Conservation (phyloP, 805 yeast genomes). For the Lipomyces starkeyi region DNA sequence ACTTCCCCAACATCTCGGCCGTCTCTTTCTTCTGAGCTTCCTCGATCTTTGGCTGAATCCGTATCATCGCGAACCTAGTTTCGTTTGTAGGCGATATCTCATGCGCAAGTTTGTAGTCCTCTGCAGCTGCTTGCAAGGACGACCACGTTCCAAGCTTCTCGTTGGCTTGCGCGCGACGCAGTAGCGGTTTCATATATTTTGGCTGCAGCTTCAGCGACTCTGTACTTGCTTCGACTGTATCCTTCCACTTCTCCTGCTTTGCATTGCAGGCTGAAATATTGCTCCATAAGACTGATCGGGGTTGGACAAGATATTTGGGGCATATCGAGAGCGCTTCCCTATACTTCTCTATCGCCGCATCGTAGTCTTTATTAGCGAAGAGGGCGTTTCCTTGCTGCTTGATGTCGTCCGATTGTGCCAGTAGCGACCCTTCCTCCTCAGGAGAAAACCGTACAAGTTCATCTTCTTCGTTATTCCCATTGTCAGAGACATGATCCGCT, state of each 20-base stretch:
- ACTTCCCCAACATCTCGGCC: conserved; percentile 43
- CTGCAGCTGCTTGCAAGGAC: conserved; percentile 41
- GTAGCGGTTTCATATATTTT: conserved; percentile 69
- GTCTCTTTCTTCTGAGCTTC: conserved; percentile 43
- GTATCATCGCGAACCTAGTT: conserved; percentile 10
- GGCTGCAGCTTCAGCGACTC: conserved; percentile 65
- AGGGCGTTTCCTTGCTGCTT: conserved; percentile 48
- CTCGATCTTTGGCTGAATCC: conserved; percentile 37
- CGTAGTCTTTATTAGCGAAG: conserved; percentile 33
- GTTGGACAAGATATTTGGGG: conserved; percentile 22
- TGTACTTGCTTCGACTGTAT: conserved; percentile 68
- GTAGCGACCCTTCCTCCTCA: conserved; percentile 37
- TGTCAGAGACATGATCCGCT: background rate
- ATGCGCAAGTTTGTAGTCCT: conserved; percentile 38
- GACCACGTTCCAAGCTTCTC: conserved; percentile 45
- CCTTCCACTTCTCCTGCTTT: conserved; percentile 38
- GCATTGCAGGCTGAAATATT: conserved; percentile 43
- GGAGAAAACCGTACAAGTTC: conserved; percentile 27
- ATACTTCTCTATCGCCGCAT: conserved; percentile 27
- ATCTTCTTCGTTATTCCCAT: background rate
- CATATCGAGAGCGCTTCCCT: conserved; percentile 26
- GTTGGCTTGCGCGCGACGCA: conserved; percentile 75
- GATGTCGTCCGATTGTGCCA: conserved; percentile 48
- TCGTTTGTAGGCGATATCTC: conserved; percentile 23
- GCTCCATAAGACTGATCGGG: conserved; percentile 38